These are phyloP conservation scores for Juncus effusus DNA, from an alignment of 176 grass and related monocot species.

Conservation along the genomic window DNA sequence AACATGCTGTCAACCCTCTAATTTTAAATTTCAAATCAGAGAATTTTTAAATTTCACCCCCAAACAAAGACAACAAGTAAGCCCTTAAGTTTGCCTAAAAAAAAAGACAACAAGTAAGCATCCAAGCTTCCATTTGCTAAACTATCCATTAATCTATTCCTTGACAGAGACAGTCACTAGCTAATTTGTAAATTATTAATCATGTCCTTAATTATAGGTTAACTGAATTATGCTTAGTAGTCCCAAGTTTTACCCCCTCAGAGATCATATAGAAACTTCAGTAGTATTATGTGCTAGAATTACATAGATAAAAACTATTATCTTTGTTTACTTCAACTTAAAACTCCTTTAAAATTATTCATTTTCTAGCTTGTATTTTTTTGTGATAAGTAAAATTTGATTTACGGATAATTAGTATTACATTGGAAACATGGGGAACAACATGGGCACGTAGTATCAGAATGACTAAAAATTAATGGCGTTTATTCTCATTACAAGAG, in stretches of 20 bases:
- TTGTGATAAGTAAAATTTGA: too few relatives aligned
- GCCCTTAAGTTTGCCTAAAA: constrained; percentile 18
- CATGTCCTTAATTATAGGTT: not conserved
- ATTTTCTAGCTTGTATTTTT: too few relatives aligned
- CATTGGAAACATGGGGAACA: too few relatives aligned
- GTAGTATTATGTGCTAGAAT: too few relatives aligned
- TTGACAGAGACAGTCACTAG: constrained; percentile 26
- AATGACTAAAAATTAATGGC: not conserved
- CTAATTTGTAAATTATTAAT: constrained; percentile 1
- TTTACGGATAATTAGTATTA: too few relatives aligned
- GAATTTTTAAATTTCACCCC: constrained; percentile 28
- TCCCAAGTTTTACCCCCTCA: not conserved
- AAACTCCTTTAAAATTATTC: too few relatives aligned
- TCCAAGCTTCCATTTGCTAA: constrained; percentile 26
- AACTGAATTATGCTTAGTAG: not conserved
- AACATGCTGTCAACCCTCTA: constrained; percentile 28
- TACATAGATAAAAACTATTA: too few relatives aligned
- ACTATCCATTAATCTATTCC: constrained; percentile 10
- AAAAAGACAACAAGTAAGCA: constrained; percentile 30
- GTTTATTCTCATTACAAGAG: constrained; percentile 29
- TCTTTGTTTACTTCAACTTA: too few relatives aligned
- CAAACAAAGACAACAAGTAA: constrained; percentile 29
- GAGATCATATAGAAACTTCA: too few relatives aligned
- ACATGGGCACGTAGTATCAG: not conserved
- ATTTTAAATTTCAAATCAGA: constrained; percentile 24